A percentile compares a stretch with the other conserved stretches of the same genome.
These are phyloP conservation scores for Termitomyces sp. DNA, from an alignment of 768 basidiomycete genomes.

Conservation along the genomic window DNA sequence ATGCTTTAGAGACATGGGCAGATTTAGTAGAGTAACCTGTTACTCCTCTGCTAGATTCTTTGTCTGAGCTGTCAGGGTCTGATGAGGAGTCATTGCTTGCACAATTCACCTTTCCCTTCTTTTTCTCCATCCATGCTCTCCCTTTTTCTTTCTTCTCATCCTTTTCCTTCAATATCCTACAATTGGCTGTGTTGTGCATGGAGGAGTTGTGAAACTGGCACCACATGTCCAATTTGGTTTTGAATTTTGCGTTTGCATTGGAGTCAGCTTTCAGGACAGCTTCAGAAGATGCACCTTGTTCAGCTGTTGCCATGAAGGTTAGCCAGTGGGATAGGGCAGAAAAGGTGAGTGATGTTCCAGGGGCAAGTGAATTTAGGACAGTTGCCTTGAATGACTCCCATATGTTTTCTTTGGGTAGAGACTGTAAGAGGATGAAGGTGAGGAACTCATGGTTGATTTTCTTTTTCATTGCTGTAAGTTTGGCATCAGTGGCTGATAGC, in stretches of 20 bases:
- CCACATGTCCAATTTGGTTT: neutral
- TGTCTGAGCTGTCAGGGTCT: no score
- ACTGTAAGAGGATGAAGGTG: neutral
- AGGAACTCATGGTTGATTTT: no score
- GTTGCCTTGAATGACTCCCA: neutral
- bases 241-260: neutral
- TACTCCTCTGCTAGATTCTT: no score
- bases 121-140: no score
- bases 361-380: neutral
- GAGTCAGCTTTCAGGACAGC: neutral
- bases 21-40: no score
- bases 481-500: neutral
- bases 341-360: no score
- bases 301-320: no score
- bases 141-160: neutral
- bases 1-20: neutral
- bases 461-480: no score
- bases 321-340: no score
- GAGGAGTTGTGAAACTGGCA: neutral
- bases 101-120: neutral
- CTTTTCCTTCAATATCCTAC: neutral
- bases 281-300: neutral
- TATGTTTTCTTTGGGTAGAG: neutral
- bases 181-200: neutral
- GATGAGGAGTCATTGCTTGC: neutral